Base-by-base conservation (phyloP, 2,329 filamentous ascomycete genomes). In the Chalaropsis ovoidea region DNA sequence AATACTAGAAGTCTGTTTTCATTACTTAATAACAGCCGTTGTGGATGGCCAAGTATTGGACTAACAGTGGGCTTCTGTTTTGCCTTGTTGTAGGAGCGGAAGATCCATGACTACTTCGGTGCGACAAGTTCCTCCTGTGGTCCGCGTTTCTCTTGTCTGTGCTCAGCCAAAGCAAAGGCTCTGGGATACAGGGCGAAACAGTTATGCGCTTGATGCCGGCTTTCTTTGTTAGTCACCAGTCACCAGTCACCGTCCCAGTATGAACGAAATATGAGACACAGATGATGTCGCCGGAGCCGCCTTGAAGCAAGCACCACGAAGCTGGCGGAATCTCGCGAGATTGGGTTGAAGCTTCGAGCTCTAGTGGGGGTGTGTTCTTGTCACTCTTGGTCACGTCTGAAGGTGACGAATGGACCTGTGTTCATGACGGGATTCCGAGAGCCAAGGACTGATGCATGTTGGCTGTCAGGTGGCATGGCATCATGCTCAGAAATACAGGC, bases 21-120 rank as follows among this genome's bases (percentile, higher is more conserved):
- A 58, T 58, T 58, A 58, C 54, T 58, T 58, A 58, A 58, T 39
- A 58, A 3, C 17, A 58, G 54, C 5, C 17, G n/a, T 35, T 58
- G 27, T n/a, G 54, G 54, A 10, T 27, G 22, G n/a, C 19, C 47
- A 27, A 24, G 8, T 22, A 39, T 35, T 39, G 17, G 17, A 39
- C n/a, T 39, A 58, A 58, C 15, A 35, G 54, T 39, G 54, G 54
- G 27, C 31, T 58, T 39, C 27, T 58, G 24, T 58, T 58, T 58
- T 58, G n/a, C 10, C 27, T 58, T 58, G 27, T 4, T 58, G 27
- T 39, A 39, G 54, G n/a, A 35, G 17, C 15, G 7, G 31, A 58
- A 35, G 54, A 39, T 58, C 13, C 54, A 58, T 58, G 27, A 35
- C 54, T 58, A 39, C 54, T 39, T 39, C n/a, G n/a, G 27, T 58